Conservation (phyloP, 2,329 filamentous ascomycete species). For the Fusarium albosuccineum region DNA sequence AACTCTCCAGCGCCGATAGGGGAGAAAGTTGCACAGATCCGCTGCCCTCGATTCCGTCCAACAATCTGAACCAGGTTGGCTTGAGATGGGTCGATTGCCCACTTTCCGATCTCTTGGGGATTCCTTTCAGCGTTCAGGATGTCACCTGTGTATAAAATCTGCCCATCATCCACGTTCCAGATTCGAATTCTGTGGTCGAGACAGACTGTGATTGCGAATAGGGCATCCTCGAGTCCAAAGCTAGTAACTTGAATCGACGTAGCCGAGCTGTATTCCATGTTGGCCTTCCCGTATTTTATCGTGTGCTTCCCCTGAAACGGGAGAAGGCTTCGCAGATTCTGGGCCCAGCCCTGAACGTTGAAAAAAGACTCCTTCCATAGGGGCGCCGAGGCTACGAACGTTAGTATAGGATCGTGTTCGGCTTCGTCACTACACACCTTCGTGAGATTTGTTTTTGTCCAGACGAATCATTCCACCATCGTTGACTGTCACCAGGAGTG, state of each 20-base stretch:
- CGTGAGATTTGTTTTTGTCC: slow-evolving; percentile 66
- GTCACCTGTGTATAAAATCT: slow-evolving; percentile 81
- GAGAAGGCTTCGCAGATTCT: slow-evolving; percentile 74
- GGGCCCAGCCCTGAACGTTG: slow-evolving; percentile 79
- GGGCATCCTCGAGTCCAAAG: slow-evolving; percentile 62
- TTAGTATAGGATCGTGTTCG: slow-evolving; percentile 5
- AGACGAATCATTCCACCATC: slow-evolving; percentile 82
- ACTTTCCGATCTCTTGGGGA: slow-evolving; percentile 77
- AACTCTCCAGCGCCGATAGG: slow-evolving; percentile 90
- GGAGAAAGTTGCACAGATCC: slow-evolving; percentile 83
- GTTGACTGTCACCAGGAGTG: slow-evolving; percentile 83
- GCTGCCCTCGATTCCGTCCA: slow-evolving; percentile 65
- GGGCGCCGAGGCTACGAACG: slow-evolving; percentile 42
- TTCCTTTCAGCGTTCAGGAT: slow-evolving; percentile 77
- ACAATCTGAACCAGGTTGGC: slow-evolving; percentile 81
- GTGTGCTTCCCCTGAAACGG: slow-evolving; percentile 75
- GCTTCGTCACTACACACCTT: slow-evolving; percentile 55
- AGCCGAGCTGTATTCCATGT: slow-evolving; percentile 76
- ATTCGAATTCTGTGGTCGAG: slow-evolving; percentile 90
- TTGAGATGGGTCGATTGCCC: slow-evolving; percentile 83
- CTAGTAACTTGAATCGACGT: slow-evolving; percentile 70
- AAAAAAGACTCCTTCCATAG: slow-evolving; percentile 80
- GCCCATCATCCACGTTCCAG: slow-evolving; percentile 89
- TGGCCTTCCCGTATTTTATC: slow-evolving; percentile 72
- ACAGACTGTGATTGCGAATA: slow-evolving; percentile 82